Evolutionary conservation across 2,329 filamentous ascomycete genomes (phyloP).

Genomic region (Aspergillus texensis): DNA sequence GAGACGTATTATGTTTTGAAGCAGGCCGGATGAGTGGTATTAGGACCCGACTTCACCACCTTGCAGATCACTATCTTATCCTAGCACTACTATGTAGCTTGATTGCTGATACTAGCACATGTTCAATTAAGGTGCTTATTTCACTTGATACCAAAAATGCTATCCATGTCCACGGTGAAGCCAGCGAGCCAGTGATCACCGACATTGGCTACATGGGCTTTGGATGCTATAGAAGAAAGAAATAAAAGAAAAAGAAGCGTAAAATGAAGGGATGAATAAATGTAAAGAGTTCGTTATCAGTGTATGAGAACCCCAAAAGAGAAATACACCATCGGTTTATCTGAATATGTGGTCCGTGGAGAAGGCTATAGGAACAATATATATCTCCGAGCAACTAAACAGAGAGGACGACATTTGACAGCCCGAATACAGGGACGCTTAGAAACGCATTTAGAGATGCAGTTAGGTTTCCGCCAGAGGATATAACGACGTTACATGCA

Average conservation of each 20-base stretch:
- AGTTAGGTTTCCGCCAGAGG: neutral
- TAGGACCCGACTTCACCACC: neutral
- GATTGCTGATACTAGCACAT: neutral
- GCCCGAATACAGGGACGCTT: neutral
- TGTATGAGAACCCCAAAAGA: no score
- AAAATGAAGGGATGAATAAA: no score
- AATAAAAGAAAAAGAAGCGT: no score
- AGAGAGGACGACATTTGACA: neutral
- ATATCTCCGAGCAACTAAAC: neutral
- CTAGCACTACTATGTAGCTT: neutral
- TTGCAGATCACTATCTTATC: rapidly evolving
- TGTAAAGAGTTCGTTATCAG: no score
- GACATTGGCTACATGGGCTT: no score
- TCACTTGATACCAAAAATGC: neutral
- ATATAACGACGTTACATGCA: neutral
- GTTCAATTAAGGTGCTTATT: neutral
- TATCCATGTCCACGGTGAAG: neutral
- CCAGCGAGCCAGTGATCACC: no score
- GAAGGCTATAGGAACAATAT: neutral
- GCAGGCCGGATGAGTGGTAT: neutral
- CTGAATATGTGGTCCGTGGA: neutral
- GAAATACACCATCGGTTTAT: no score
- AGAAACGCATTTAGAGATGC: neutral
- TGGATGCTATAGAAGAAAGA: no score
- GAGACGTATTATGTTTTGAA: neutral